Evolutionary conservation across 306 rosid species (phyloP).

Genomic region (Erythrophleum fordii): DNA sequence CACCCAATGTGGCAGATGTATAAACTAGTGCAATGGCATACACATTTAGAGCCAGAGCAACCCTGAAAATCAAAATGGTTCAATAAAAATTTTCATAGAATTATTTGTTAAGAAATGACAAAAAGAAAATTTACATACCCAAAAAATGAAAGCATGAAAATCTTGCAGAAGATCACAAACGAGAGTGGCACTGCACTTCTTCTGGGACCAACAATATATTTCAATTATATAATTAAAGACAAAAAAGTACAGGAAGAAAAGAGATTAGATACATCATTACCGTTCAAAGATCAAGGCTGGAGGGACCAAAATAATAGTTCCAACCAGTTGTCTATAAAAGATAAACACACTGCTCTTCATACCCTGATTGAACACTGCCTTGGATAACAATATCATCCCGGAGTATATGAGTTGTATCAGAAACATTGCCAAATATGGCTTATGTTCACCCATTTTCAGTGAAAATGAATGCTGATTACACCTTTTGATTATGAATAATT

Average conservation of each 20-base stretch:
- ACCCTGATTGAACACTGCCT: slow-evolving; percentile 59
- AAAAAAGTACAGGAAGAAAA: background rate
- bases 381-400: slow-evolving; percentile 57
- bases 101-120: slow-evolving; percentile 4
- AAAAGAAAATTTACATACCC: slow-evolving; percentile 41
- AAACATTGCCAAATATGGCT: slow-evolving; percentile 59
- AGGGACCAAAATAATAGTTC: slow-evolving; percentile 55
- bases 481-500: slow-evolving; percentile 6
- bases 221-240: background rate
- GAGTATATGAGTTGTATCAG: slow-evolving; percentile 54
- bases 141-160: slow-evolving; percentile 56
- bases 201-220: slow-evolving; percentile 31
- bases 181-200: slow-evolving; percentile 47
- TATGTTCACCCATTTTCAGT: slow-evolving; percentile 47
- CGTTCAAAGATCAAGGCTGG: slow-evolving; percentile 51
- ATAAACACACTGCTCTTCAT: slow-evolving; percentile 53
- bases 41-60: slow-evolving; percentile 48
- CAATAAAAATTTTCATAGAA: background rate
- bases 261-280: slow-evolving; percentile 15
- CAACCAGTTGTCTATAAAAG: slow-evolving; percentile 55
- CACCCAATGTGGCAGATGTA: slow-evolving; percentile 58
- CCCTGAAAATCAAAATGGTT: slow-evolving; percentile 39
- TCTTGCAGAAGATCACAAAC: slow-evolving; percentile 53
- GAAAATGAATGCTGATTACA: slow-evolving; percentile 1
- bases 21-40: slow-evolving; percentile 49